Evolutionary conservation across 2,329 filamentous ascomycete species (phyloP).

Genomic region (Calcarisporium arbuscula): DNA sequence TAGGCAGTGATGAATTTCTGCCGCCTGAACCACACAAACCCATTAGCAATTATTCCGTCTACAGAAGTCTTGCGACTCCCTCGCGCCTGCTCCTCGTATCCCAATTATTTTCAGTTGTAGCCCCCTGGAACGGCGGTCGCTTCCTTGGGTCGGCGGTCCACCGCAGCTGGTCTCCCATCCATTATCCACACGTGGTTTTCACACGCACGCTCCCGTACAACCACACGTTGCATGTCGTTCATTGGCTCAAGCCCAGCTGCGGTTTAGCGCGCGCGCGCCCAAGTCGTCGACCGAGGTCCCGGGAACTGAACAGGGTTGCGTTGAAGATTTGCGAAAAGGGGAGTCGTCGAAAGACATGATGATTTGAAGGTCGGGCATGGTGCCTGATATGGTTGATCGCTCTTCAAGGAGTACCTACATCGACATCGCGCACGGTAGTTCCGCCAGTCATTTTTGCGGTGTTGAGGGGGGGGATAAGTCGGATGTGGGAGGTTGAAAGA

Average conservation of each 20-base stretch:
- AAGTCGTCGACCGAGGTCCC: constrained; percentile 1
- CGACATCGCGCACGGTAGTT: constrained; percentile 78
- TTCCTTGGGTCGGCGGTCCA: constrained; percentile 2
- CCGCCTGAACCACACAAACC: constrained; percentile 52
- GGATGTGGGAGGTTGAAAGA: constrained; percentile 15
- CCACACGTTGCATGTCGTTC: too few species aligned
- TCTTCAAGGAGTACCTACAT: constrained; percentile 54
- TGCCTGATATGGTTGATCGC: constrained; percentile 7
- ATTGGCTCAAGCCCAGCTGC: too few species aligned
- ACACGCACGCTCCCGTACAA: too few species aligned
- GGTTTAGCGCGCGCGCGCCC: neutral
- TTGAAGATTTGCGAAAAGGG: constrained; percentile 14
- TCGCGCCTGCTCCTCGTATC: constrained; percentile 58
- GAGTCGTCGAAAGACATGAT: constrained; percentile 12
- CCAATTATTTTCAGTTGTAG: too few species aligned
- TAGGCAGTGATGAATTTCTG: constrained; percentile 87
- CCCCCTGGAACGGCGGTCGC: too few species aligned
- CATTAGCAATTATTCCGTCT: constrained; percentile 68
- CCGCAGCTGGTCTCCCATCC: neutral
- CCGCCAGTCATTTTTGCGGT: constrained; percentile 73
- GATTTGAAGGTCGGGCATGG: too few species aligned
- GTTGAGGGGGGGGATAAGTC: constrained; percentile 21
- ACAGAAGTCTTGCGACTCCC: constrained; percentile 68
- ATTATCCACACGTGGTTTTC: too few species aligned
- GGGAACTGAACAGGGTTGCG: too few species aligned